A percentile compares a stretch with the other conserved stretches of the same genome.
phyloP scores from a whole-genome alignment of 495 filamentous ascomycete genomes.

The Xylona heveae region DNA sequence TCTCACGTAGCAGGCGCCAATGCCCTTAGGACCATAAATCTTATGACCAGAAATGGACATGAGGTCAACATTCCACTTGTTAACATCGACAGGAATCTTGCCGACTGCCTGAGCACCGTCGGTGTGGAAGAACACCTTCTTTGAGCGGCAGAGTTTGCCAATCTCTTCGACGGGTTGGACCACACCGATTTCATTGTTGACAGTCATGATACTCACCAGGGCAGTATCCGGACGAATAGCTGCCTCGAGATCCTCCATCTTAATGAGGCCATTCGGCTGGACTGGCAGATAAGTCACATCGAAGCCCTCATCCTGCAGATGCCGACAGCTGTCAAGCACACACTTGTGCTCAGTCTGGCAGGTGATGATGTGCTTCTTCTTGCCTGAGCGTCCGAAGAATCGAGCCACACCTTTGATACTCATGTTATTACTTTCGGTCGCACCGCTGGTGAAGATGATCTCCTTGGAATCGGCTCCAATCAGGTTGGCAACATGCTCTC shows the following conservation, averaged over 20 bases:
- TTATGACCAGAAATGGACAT: slow-evolving; percentile 99
- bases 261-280: slow-evolving; percentile 58
- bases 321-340: slow-evolving; percentile 86
- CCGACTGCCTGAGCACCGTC: slow-evolving; percentile 91
- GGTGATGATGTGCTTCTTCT: slow-evolving; percentile 97
- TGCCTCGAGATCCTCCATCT: slow-evolving; percentile 68
- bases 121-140: slow-evolving; percentile 97
- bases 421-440: slow-evolving; percentile 99
- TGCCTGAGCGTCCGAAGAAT: slow-evolving; percentile 78
- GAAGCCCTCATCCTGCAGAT: slow-evolving; percentile 91
- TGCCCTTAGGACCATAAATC: slow-evolving; percentile 94
- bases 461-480: slow-evolving; percentile 94
- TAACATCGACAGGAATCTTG: slow-evolving; percentile 91
- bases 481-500: slow-evolving; percentile 60
- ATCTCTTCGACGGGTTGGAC: slow-evolving; percentile 91
- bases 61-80: slow-evolving; percentile 88
- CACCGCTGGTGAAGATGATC: slow-evolving; percentile 95
- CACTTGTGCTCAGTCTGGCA: slow-evolving; percentile 98
- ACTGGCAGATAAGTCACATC: slow-evolving; percentile 93
- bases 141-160: slow-evolving; percentile 71
- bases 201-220: slow-evolving; percentile 92
- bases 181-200: slow-evolving; percentile 98
- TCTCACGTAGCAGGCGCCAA: slow-evolving; percentile 89
- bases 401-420: slow-evolving; percentile 92
- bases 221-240: slow-evolving; percentile 81